Base-by-base conservation (phyloP, 2,329 filamentous ascomycete genomes). In the Fusarium neocosmosporiellum region DNA sequence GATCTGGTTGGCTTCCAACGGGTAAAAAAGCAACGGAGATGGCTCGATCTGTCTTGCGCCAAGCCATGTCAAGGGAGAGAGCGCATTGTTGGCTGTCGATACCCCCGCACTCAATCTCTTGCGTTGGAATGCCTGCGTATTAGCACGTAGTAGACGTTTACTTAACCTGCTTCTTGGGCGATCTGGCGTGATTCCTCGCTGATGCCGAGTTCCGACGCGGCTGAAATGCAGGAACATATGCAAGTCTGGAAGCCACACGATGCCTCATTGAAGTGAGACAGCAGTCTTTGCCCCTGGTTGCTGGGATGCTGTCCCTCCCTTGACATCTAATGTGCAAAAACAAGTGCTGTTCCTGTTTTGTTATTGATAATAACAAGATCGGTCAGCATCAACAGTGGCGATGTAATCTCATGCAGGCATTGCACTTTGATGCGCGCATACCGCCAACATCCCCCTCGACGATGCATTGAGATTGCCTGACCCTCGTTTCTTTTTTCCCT, bases 1-100 rank as follows among this genome's bases (percentile, higher is more conserved):
- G 27, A 67, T 24, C 36, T 27, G 67, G 69, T 66, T 36, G 50
- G 37, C 20, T 7, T 66, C 20, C 14, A 57, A 57, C 20, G 31
- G 33, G 22, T 24, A 37, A 29, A 61, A 60, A 53, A 61, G 59
- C 43, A 59, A 31, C 14, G 39, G n/a, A 11, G 22, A 33, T 24
- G 20, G 18, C 14, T 41, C 20, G 29, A 33, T 22, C 20, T 50
- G 29, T 39, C 48, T 64, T 37, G 16, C 24, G 58, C 41, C 43
- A 71, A 73, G 70, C 48, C 34, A 27, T 22, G 14, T 59, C 46
- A 70, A 72, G 70, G 70, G 70, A 73, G 59, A 34, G 37, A 4
- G 24, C 9, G 31, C 65, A 59, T 53, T 63, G 59, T 72, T 54
- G 41, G 20, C 43, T 11, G 29, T 59, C 9, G 13, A 43, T n/a